phyloP scores from a whole-genome alignment of 2,329 filamentous ascomycete genomes.

The Penicillium sp. region DNA sequence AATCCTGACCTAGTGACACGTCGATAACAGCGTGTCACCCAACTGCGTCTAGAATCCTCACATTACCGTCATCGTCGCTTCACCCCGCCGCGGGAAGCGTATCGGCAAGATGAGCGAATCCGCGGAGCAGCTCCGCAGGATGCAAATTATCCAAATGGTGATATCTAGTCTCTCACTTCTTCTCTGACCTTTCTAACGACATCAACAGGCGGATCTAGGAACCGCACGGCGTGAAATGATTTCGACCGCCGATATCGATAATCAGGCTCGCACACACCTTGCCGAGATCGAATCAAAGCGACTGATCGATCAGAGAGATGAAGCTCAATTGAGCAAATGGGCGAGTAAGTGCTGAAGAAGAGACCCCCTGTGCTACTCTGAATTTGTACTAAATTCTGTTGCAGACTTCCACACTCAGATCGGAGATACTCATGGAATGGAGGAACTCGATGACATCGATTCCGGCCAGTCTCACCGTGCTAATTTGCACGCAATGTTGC shows the following conservation, averaged over 20 bases:
- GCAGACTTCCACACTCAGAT: background rate
- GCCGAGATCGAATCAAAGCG: background rate
- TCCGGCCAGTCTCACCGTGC: slow-evolving; percentile 2
- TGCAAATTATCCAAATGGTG: slow-evolving; percentile 1
- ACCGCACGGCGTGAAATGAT: slow-evolving; percentile 3
- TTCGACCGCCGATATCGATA: background rate
- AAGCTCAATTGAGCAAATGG: slow-evolving; percentile 1
- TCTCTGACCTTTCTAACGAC: background rate
- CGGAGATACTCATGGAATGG: background rate
- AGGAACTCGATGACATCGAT: slow-evolving; percentile 1
- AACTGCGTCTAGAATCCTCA: background rate
- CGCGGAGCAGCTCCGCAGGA: background rate
- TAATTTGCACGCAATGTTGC: background rate
- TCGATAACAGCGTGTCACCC: background rate
- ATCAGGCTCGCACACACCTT: background rate
- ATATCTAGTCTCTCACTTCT: background rate
- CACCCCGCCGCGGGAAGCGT: background rate
- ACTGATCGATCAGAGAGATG: background rate
- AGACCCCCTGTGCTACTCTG: background rate
- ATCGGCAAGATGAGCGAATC: background rate
- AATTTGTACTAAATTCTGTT: background rate
- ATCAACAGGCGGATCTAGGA: slow-evolving; percentile 2
- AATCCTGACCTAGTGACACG: background rate
- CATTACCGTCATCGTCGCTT: background rate
- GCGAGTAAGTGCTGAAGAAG: background rate